These are phyloP conservation scores for Boletus tylopilopsis DNA, from an alignment of 768 basidiomycete genomes.

Conservation along the genomic window DNA sequence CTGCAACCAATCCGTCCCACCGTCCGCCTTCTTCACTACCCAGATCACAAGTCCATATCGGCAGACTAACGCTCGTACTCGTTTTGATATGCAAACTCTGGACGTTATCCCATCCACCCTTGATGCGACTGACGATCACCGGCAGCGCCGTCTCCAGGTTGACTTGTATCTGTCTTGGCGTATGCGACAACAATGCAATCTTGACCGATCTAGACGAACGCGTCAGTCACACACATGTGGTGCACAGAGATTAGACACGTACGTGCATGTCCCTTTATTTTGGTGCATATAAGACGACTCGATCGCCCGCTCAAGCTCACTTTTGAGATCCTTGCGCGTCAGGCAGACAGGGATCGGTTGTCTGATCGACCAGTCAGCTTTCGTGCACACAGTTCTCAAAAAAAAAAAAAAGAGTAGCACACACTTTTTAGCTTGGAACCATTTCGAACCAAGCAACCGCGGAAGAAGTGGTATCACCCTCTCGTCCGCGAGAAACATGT, in stretches of 20 bases:
- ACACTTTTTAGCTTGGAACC: conserved; percentile 95
- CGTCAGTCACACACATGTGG: neutral
- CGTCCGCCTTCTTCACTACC: conserved; percentile 40
- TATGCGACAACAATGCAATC: conserved; percentile 71
- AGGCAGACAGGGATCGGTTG: conserved; percentile 95
- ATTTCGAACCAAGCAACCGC: conserved; percentile 80
- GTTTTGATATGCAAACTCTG: conserved; percentile 91
- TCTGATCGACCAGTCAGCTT: conserved; percentile 38
- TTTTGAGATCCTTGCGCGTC: conserved; percentile 84
- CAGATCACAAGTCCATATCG: conserved; percentile 85
- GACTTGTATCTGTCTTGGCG: conserved; percentile 64
- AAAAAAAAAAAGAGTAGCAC: conserved; percentile 27
- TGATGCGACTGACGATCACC: conserved; percentile 61
- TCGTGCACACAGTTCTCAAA: neutral
- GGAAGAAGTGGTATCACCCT: conserved; percentile 85
- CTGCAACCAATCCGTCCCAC: conserved; percentile 27
- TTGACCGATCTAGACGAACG: conserved; percentile 66
- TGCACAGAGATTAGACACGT: conserved; percentile 34
- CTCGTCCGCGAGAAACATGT: conserved; percentile 91
- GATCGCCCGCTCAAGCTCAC: conserved; percentile 88
- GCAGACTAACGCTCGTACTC: conserved; percentile 75
- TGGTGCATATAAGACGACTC: conserved; percentile 95
- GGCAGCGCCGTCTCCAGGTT: conserved; percentile 83
- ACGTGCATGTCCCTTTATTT: conserved; percentile 92
- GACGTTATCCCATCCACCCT: conserved; percentile 86